Evolutionary conservation across 768 basidiomycete species (phyloP), one percentile per base, ranked within the genome.

Genomic region (Pisolithus sp.): DNA sequence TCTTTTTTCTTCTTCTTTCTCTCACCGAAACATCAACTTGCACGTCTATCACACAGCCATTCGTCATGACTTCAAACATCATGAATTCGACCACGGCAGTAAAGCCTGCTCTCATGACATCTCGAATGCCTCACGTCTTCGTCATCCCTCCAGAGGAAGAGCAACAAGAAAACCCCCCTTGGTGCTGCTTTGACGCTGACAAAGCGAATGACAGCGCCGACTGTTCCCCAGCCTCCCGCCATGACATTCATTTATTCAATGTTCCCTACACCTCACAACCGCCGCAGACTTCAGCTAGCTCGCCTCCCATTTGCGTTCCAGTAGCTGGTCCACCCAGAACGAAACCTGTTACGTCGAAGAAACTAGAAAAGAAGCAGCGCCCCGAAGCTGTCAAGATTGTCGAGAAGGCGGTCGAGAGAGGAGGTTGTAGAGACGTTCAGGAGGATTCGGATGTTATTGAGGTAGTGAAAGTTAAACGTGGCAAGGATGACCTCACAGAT

Each of bases 81-180:
- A 38, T 52, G 40, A 57, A 48, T 50, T 20, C 10, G 55, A 53
- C 48, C 36, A 38, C 50, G 30, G 57, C 53, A 31, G 52, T 53
- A 34, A 34, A 41, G 46, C 17, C 38, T 45, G 9, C 20, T 45
- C 3, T 49, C 31, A 48, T 53, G 15, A 40, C 54, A 15, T 45
- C 46, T 41, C 43, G 53, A 7, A 53, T 78, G 68, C 80, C 80
- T 21, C 71, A 75, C 50, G 78, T 83, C 52, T 79, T 78, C 53
- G 73, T 82, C 24, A 63, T 76, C 36, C 81, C 81, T 15, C 81
- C 81, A 20, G 80, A 77, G 59, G 81, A 83, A 64, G 81, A 83
- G 45, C 67, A 68, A 18, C 61, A 50, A 53, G 61, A 74, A 18
- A 68, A 66, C n/a, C 76, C 76, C 6, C 68, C 78, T 20, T 81